Base-by-base conservation (phyloP, 2,329 filamentous ascomycete species). In the Diaporthe batatas region DNA sequence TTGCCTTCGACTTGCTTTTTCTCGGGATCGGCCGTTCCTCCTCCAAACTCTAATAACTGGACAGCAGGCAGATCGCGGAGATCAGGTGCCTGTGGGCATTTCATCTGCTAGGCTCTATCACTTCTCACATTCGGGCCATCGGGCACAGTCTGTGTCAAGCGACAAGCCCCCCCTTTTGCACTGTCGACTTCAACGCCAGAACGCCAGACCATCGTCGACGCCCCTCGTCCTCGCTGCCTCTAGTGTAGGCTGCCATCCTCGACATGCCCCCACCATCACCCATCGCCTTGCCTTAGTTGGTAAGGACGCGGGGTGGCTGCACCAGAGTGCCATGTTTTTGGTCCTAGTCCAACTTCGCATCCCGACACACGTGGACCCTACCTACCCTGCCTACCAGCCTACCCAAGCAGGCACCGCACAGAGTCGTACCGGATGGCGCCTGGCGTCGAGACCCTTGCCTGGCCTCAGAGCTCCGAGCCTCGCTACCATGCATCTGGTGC, bases 1-100 rank as follows among this genome's bases (percentile, higher is more conserved):
- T 32, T 36, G 58, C 47, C 62, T 21, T 70, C 39, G 25, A 49
- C 68, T 59, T 70, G 39, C 68, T 62, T 62, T 62, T 51, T 70
- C 55, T 70, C 68, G 55, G 55, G 55, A 70, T 62, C 55, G 44
- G 68, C 55, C 68, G 68, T 53, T 47, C 68, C 55, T 70, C 53
- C 53, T 29, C 29, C 44, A 62, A 53, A 70, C 68, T 54, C 55
- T 62, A 53, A 42, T 32, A 53, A 59, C 55, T 59, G 67, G 67
- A 49, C 32, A 53, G n/a, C 54, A 49, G 42, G 42, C 39, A 59
- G 55, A 70, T 69, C 51, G 53, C 54, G 54, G 68, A 70, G 55
- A 51, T 49, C 54, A 59, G 25, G 8, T 39, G 32, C 32, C 47
- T 53, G 62, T 67, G 62, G 62, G 62, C 62, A 53, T 67, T 23